Evolutionary conservation across 371 early-diverging fungal genomes (phyloP).

Genomic region (Circinella umbellata): DNA sequence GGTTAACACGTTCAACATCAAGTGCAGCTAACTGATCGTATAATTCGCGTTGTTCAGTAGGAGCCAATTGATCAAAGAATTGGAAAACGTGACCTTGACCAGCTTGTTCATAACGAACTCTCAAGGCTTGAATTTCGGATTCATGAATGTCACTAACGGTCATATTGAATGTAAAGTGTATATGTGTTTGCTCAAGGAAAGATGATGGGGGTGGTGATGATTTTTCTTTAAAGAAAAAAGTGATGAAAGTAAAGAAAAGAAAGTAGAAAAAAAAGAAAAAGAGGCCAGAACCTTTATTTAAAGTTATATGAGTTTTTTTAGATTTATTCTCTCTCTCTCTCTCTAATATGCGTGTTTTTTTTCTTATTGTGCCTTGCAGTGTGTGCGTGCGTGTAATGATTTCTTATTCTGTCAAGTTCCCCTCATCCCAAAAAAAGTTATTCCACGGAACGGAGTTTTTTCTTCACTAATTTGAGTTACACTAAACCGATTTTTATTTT

Average conservation of each 20-base stretch:
- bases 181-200: not conserved
- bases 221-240: no score
- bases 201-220: not conserved
- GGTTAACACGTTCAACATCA: conserved; percentile 82
- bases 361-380: no score
- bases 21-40: conserved; percentile 70
- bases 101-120: conserved; percentile 69
- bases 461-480: not conserved
- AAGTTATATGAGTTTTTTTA: no score
- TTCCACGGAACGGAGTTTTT: conserved; percentile 12
- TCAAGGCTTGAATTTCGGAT: conserved; percentile 53
- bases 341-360: no score
- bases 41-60: conserved; percentile 61
- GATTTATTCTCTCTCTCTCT: no score
- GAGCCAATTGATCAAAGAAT: conserved; percentile 73
- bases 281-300: conserved; percentile 12
- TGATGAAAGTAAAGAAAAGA: conserved; percentile 7
- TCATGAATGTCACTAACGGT: conserved; percentile 31
- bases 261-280: conserved; percentile 10
- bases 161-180: conserved; percentile 16
- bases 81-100: conserved; percentile 92
- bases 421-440: not conserved
- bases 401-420: not conserved
- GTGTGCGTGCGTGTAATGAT: not conserved
- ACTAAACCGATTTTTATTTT: conserved; percentile 13